phyloP scores from a whole-genome alignment of 805 yeast species.

The Cyberlindnera lachancei region DNA sequence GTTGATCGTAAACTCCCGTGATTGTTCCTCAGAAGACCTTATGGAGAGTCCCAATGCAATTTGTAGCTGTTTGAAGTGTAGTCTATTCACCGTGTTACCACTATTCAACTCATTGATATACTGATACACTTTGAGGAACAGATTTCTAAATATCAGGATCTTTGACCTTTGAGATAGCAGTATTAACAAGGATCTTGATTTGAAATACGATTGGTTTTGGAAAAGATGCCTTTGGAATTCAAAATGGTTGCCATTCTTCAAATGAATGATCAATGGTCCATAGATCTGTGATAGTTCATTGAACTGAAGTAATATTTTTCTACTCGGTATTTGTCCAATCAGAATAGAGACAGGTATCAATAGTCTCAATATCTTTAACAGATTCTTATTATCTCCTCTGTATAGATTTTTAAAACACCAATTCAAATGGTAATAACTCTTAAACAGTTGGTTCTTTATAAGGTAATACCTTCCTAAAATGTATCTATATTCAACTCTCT shows the following conservation, averaged over 20 bases:
- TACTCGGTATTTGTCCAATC: slow-evolving; percentile 43
- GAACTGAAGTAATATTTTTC: slow-evolving; percentile 18
- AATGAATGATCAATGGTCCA: slow-evolving; percentile 27
- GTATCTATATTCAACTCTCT: slow-evolving; percentile 45
- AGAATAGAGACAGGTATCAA: slow-evolving; percentile 45
- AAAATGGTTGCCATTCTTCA: slow-evolving; percentile 36
- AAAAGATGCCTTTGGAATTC: slow-evolving; percentile 28
- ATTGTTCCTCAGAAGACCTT: slow-evolving; percentile 14
- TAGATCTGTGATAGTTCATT: slow-evolving; percentile 28
- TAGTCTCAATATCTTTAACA: slow-evolving; percentile 32
- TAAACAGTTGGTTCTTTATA: slow-evolving; percentile 41
- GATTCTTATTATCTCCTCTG: slow-evolving; percentile 6
- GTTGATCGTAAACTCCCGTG: slow-evolving; percentile 6
- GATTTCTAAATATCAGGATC: slow-evolving; percentile 39
- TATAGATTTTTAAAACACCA: slow-evolving; percentile 28
- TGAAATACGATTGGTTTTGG: slow-evolving; percentile 32
- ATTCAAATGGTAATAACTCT: slow-evolving; percentile 38
- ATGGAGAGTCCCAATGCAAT: slow-evolving; percentile 20
- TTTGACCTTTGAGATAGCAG: slow-evolving; percentile 39
- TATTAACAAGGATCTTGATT: slow-evolving; percentile 30
- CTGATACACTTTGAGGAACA: slow-evolving; percentile 20
- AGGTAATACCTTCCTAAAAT: slow-evolving; percentile 46
- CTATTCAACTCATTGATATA: too few relatives aligned
- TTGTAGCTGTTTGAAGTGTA: slow-evolving; percentile 12
- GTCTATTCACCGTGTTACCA: too few relatives aligned